Percentiles rank a stretch among this genome's conserved stretches.
These are phyloP conservation scores for Blastocystis sp. DNA, from an alignment of 352 stramenopile species.

Conservation along the genomic window DNA sequence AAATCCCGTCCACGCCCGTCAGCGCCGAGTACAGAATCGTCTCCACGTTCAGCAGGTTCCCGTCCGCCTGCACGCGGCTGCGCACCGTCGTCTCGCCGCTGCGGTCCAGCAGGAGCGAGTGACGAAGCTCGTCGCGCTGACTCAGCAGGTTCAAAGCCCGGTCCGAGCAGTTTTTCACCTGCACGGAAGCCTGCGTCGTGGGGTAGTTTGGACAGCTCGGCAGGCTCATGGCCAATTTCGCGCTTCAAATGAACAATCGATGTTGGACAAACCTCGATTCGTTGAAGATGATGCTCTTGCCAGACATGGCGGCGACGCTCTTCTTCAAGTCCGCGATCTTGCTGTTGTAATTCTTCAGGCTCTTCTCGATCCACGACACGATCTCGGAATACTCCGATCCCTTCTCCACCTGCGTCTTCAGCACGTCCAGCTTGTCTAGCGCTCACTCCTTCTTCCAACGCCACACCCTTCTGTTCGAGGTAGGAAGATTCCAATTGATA, in stretches of 20 bases:
- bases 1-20: not conserved
- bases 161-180: not conserved
- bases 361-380: slow-evolving; percentile 6
- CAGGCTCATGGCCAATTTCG: slow-evolving; percentile 8
- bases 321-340: slow-evolving; percentile 38
- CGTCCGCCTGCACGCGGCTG: not conserved
- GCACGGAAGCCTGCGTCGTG: not conserved
- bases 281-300: slow-evolving; percentile 23
- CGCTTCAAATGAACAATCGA: not conserved
- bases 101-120: slow-evolving; percentile 21
- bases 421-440: not conserved
- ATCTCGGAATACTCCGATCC: not conserved
- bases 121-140: not conserved
- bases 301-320: not conserved
- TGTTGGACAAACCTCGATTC: not conserved
- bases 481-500: not conserved
- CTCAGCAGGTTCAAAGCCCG: not conserved
- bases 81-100: slow-evolving; percentile 42
- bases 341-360: not conserved
- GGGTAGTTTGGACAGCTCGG: slow-evolving; percentile 33
- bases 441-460: not conserved
- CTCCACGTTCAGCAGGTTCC: slow-evolving; percentile 40
- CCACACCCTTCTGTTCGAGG: not conserved
- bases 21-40: slow-evolving; percentile 41
- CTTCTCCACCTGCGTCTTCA: slow-evolving; percentile 12